These are phyloP conservation scores for Dentipellis sp. DNA, from an alignment of 768 basidiomycete species.

Conservation along the genomic window DNA sequence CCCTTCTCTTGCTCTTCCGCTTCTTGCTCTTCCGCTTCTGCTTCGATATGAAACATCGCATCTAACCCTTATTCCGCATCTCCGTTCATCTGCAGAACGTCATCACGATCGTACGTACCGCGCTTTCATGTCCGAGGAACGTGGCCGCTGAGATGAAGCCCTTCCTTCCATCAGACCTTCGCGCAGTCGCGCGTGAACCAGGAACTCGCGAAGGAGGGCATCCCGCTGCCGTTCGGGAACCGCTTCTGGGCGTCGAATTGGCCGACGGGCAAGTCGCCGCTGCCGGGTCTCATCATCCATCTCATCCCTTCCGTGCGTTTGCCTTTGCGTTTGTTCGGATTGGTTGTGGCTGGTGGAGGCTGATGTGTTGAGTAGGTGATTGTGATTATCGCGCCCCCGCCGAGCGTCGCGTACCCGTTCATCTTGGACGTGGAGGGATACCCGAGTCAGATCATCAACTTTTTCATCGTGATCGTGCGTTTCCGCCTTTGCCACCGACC, in stretches of 20 bases:
- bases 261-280: conserved; percentile 47
- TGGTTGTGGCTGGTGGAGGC: too few species aligned
- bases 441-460: conserved; percentile 14
- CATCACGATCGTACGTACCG: background rate
- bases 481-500: background rate
- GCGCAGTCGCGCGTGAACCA: conserved; percentile 44
- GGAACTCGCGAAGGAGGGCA: conserved; percentile 54
- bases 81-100: conserved; percentile 2
- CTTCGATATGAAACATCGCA: background rate
- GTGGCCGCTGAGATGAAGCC: background rate
- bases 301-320: conserved; percentile 38
- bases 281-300: conserved; percentile 47
- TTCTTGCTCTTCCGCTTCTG: too few species aligned
- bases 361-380: conserved; percentile 26
- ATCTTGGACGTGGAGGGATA: conserved; percentile 45
- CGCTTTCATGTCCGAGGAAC: background rate
- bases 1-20: too few species aligned
- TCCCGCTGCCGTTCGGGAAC: conserved; percentile 52
- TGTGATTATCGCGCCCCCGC: conserved; percentile 46
- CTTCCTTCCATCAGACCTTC: conserved; percentile 31
- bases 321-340: too few species aligned
- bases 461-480: conserved; percentile 46
- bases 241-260: conserved; percentile 55
- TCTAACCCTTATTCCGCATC: background rate
- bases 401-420: conserved; percentile 46